Evolutionary conservation across 768 basidiomycete species (phyloP).

Genomic region (Tulasnella sp.): DNA sequence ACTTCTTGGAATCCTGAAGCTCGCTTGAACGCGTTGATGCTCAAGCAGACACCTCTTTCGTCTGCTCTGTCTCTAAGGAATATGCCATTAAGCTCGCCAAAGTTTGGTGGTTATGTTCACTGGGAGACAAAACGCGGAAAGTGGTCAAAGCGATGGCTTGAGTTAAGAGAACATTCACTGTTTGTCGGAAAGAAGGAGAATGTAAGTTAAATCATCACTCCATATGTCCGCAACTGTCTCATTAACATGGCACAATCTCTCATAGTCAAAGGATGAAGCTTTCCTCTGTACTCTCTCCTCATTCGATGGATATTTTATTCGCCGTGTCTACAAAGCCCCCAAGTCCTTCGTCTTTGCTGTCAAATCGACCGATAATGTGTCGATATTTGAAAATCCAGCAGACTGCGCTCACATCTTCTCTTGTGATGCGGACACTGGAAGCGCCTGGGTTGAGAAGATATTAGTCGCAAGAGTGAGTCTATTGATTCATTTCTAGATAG

Average conservation of each 20-base stretch:
- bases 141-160: constrained; percentile 88
- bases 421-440: constrained; percentile 58
- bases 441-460: constrained; percentile 66
- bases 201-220: constrained; percentile 32
- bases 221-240: neutral
- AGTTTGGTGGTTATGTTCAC: constrained; percentile 56
- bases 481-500: neutral
- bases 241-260: constrained; percentile 2
- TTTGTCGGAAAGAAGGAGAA: constrained; percentile 84
- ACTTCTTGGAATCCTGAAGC: constrained; percentile 83
- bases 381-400: constrained; percentile 72
- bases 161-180: constrained; percentile 71
- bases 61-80: constrained; percentile 34
- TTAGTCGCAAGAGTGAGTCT: constrained; percentile 65
- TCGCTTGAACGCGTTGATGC: constrained; percentile 62
- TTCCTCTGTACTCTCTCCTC: constrained; percentile 75
- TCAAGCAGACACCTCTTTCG: constrained; percentile 60
- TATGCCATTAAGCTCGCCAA: constrained; percentile 31
- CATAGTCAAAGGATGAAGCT: constrained; percentile 70
- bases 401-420: constrained; percentile 85
- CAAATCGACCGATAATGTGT: constrained; percentile 77
- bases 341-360: constrained; percentile 75
- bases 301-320: constrained; percentile 78
- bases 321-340: constrained; percentile 64
- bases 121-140: constrained; percentile 86